Evolutionary conservation across 2,329 filamentous ascomycete genomes (phyloP), one percentile per base, ranked within the genome.

Genomic region (Arthroderma sp.): DNA sequence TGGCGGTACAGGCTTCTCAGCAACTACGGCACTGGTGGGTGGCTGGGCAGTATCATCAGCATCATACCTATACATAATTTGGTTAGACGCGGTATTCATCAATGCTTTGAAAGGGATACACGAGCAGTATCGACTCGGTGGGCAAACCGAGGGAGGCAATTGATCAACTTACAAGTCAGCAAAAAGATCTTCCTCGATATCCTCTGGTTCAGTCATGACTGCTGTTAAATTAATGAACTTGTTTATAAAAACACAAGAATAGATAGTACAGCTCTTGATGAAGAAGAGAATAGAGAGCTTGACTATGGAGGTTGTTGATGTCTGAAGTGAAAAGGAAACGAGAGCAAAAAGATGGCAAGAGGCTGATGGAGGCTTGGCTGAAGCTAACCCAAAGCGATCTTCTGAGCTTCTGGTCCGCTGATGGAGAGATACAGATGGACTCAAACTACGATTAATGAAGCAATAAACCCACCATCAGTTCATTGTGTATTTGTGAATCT

Each of bases 171-270:
- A 94, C 87, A 94, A 77, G 68, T 94, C 88, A 57, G 87, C 87
- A 66, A 94, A 94, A 66, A 94, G 83, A 74, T 94, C 87, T 59
- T 94, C 88, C 56, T 94, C 87, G 54, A 86, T 80, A 54, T 85
- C 84, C 59, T 88, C 84, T 43, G 75, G 71, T 58, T 91, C 86
- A 40, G 84, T 78, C 85, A 89, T 91, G 56, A 41, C 73, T 63
- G 22, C 6, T 37, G 15, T 22, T 22, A 22, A 22, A 22, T 22
- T 22, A 22, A 22, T 22, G 15, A 22, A 22, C 15, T 22, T 22
- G 2, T 22, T 22, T 22, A 22, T 22, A 22, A 22, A 22, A 22
- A 22, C 15, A 22, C 15, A 22, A 22, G 1, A 22, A 22, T 22
- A 3, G 15, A 22, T 22, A 22, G 15, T 22, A 22, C 3, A 22